These are phyloP conservation scores for Astragalus membranaceus DNA, from an alignment of 306 rosid species.

Conservation along the genomic window DNA sequence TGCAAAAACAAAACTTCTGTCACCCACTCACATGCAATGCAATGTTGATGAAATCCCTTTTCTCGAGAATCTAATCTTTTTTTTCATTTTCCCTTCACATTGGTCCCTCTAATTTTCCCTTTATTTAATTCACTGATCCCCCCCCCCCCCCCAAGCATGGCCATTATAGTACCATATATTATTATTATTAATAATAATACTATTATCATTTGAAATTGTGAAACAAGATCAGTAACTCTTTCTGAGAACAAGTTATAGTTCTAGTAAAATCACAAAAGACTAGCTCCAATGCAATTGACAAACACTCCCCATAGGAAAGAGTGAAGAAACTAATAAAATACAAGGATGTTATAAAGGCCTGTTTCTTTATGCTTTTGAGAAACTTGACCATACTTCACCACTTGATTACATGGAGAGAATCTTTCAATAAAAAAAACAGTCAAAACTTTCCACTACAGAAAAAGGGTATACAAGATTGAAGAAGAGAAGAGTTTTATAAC, in stretches of 20 bases:
- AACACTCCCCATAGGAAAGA: conserved; percentile 56
- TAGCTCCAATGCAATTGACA: conserved; percentile 31
- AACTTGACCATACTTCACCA: conserved; percentile 66
- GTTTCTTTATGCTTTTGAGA: conserved; percentile 64
- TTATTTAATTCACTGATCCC: no score
- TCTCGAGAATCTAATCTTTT: not conserved
- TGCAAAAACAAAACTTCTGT: conserved; percentile 29
- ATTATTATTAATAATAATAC: no score
- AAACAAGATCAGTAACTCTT: not conserved
- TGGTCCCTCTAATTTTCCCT: no score
- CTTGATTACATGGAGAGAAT: conserved; percentile 64
- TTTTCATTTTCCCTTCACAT: not conserved
- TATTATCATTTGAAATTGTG: not conserved
- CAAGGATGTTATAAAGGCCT: conserved; percentile 41
- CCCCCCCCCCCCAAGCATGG: conserved; percentile 17
- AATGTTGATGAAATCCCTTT: not conserved
- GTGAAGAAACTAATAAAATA: conserved; percentile 63
- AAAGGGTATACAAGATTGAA: conserved; percentile 36
- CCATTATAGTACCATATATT: not conserved
- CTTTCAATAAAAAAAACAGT: conserved; percentile 39
- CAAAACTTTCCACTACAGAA: conserved; percentile 85
- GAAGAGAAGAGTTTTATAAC: conserved; percentile 20
- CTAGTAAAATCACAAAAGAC: conserved; percentile 16
- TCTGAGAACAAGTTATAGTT: not conserved
- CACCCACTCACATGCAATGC: conserved; percentile 52